Base-by-base conservation (phyloP, 148 eudicot genomes). In the Cornus kousa region DNA sequence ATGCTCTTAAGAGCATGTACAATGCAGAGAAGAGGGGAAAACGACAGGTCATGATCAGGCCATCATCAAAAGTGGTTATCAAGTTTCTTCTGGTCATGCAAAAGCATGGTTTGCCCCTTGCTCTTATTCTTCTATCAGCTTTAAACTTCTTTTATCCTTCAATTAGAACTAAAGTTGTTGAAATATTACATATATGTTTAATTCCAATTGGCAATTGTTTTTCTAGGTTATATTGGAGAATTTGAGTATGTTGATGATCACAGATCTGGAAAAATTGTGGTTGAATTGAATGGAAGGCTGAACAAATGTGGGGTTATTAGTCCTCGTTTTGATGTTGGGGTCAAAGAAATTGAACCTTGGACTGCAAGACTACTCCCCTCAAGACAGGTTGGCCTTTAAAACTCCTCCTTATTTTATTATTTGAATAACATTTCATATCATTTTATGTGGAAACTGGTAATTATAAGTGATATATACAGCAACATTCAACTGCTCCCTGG, bases 21-120 rank as follows among this genome's bases (percentile, higher is more conserved):
- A 89, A 90, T 81, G 93, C 90, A 4, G 89, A 90, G 75, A 88
- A 88, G 84, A 79, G 88, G 72, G 93, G 93, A 46, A 86, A 90
- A 53, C 74, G 91, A 67, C 91, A 88, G 84, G 93, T 88, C 73
- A 83, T 90, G 87, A 86, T 88, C n/a, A 83, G 93, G 82, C 89
- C 89, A 65, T 88, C 89, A 3, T 90, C 89, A 32, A 90, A 90
- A 85, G 92, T 89, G 72, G 81, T 87, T 24, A 86, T 89, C 82
- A 89, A 89, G 85, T 86, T 87, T 81, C 88, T 89, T 50, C 33
- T 86, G 28, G 92, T 89, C 65, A 89, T 89, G 92, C 89, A 89
- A 67, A 84, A 87, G 83, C 92, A 89, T 62, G 90, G 92, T 89
- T 82, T 35, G 80, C 24, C 20, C 16, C 39, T 70, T 66, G 1